These are phyloP conservation scores for Aspergillus fischeri DNA, from an alignment of 2,329 filamentous ascomycete genomes.

Conservation along the genomic window DNA sequence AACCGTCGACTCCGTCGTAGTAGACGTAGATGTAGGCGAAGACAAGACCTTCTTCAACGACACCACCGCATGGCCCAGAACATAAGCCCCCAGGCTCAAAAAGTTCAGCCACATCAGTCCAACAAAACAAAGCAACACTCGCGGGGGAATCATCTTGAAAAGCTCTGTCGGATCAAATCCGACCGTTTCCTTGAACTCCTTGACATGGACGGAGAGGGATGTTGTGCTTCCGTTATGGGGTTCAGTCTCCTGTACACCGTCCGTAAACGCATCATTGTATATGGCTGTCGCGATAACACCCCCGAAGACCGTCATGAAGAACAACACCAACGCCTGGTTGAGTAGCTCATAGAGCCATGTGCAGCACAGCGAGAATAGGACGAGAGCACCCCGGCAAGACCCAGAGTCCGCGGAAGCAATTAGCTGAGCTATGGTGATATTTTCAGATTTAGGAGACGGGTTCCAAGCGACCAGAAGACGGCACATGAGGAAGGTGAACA, in stretches of 20 bases:
- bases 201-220: slow-evolving; percentile 1
- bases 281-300: slow-evolving; percentile 6
- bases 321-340: slow-evolving; percentile 5
- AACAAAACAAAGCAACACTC: slow-evolving; percentile 9
- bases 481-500: slow-evolving; percentile 16
- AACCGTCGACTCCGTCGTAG: too few relatives aligned
- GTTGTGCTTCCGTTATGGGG: not conserved
- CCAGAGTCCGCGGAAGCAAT: slow-evolving; percentile 8
- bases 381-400: slow-evolving; percentile 7
- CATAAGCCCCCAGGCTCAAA: slow-evolving; percentile 10
- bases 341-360: slow-evolving; percentile 11
- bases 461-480: slow-evolving; percentile 8
- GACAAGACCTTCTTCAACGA: slow-evolving; percentile 1
- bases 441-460: not conserved
- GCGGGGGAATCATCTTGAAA: slow-evolving; percentile 10
- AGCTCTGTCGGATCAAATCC: slow-evolving; percentile 6
- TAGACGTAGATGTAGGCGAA: too few relatives aligned
- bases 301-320: slow-evolving; percentile 12
- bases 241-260: not conserved
- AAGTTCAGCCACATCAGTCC: slow-evolving; percentile 12
- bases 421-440: slow-evolving; percentile 8
- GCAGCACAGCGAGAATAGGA: slow-evolving; percentile 4
- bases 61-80: slow-evolving; percentile 8
- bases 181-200: slow-evolving; percentile 3
- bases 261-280: slow-evolving; percentile 1